Evolutionary conservation across 345 rosid genomes (phyloP), one percentile per base, ranked within the genome.

Genomic region (Raphanus raphanistrum): DNA sequence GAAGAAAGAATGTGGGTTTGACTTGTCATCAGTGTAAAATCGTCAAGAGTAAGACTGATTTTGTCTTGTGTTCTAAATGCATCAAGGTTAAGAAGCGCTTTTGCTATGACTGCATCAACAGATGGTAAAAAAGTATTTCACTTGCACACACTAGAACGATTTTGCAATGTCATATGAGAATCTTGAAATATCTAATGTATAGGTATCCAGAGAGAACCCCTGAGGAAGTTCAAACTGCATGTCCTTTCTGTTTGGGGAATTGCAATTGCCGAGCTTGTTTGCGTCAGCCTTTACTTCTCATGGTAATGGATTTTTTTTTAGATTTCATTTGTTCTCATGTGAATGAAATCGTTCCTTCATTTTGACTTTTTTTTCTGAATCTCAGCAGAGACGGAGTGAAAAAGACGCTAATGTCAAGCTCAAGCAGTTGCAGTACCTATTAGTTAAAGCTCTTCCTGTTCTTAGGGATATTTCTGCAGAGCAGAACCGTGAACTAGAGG

Each of bases 401-500:
- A 69, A 11, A 28, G 80, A 79, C 4, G 2, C 0, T 2, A 54
- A 15, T 62, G 71, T 75, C 41, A 79, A 82, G 82, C 16, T 82
- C 5, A 63, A 75, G 58, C 76, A 70, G 75, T 65, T 82, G 77
- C 80, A 79, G 75, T 82, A 82, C 63, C 66, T 82, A 55, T 64
- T 82, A 54, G 50, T 66, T 55, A 79, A 79, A 68, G 74, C 33
- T 66, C 80, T 82, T 50, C 82, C 84, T 17, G 63, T 75, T 66
- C 62, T 82, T 13, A 71, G 59, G 60, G 78, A 71, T 55, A 68
- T 82, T 27, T 73, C 26, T 67, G 1, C 27, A 3, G 85, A 82
- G 66, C 78, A 75, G 67, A 66, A 43, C 36, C 82, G 35, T 55
- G 85, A 82, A 79, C 75, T 79, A 63, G 82, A 82, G 74, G 13